These are phyloP conservation scores for Paramecium octaurelia DNA, from an alignment of 73 alveolate species.

Conservation along the genomic window DNA sequence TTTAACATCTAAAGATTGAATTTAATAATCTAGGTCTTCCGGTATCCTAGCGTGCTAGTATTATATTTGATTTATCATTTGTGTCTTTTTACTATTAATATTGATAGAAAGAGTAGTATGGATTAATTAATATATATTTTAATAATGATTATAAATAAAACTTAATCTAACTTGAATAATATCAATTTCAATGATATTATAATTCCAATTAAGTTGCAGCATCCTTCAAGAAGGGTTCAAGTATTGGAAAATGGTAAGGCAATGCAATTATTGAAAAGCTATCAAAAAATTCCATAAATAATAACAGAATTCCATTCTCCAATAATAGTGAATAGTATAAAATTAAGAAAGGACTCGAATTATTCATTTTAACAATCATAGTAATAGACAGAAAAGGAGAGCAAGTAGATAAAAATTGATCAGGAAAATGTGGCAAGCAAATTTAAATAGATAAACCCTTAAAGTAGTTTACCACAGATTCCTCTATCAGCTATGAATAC, in stretches of 20 bases:
- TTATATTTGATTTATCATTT: no score
- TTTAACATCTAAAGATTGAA: no score
- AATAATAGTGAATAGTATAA: not conserved
- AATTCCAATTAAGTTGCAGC: not conserved
- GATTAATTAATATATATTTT: not conserved
- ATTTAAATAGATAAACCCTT: not conserved
- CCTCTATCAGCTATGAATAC: not conserved
- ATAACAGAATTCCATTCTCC: not conserved
- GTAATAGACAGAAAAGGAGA: not conserved
- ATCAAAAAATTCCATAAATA: not conserved
- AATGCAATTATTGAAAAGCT: not conserved
- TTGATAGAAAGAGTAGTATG: not conserved
- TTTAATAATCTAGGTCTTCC: no score
- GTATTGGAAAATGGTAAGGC: not conserved
- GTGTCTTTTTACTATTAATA: not conserved
- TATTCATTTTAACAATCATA: not conserved
- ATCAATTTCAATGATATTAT: not conserved
- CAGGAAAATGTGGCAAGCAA: not conserved
- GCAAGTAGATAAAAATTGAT: not conserved
- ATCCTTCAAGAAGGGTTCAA: not conserved
- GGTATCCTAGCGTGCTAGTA: not conserved
- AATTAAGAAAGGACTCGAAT: not conserved
- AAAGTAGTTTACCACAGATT: not conserved
- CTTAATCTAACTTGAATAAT: not conserved
- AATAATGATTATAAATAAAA: not conserved